These are phyloP conservation scores for Leptographium lundbergii DNA, from an alignment of 2,329 filamentous ascomycete genomes.

Conservation along the genomic window DNA sequence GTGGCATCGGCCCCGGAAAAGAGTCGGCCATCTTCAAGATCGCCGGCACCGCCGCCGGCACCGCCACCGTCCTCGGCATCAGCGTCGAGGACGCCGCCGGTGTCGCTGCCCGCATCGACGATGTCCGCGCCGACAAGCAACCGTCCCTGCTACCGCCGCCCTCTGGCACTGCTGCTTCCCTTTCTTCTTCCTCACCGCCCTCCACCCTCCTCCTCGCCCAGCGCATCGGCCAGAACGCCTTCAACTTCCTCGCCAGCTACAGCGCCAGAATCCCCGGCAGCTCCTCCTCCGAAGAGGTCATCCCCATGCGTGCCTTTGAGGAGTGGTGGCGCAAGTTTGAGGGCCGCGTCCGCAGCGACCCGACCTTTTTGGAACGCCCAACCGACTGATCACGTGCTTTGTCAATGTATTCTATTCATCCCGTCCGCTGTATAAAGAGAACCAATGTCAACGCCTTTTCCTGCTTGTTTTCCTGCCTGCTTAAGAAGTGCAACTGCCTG, in stretches of 20 bases:
- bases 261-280: slow-evolving; percentile 37
- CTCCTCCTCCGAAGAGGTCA: slow-evolving; percentile 57
- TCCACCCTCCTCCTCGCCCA: slow-evolving; percentile 72
- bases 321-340: slow-evolving; percentile 99
- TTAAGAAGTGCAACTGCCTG: no score
- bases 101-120: slow-evolving; percentile 58
- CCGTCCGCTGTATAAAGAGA: no score
- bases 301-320: slow-evolving; percentile 89
- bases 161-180: slow-evolving; percentile 8
- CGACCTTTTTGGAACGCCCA: slow-evolving; percentile 67
- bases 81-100: slow-evolving; percentile 63
- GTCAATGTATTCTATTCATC: not conserved
- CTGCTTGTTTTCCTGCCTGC: no score
- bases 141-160: not conserved
- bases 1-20: slow-evolving; percentile 80
- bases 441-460: no score
- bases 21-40: slow-evolving; percentile 87
- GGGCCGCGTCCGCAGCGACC: slow-evolving; percentile 69
- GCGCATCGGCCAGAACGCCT: slow-evolving; percentile 90
- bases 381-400: slow-evolving; percentile 2
- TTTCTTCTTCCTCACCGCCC: not conserved
- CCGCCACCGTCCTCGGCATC: slow-evolving; percentile 54
- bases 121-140: slow-evolving; percentile 28
- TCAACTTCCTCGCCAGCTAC: slow-evolving; percentile 90
- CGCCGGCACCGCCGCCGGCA: slow-evolving; percentile 19